Percentiles rank a stretch among this genome's conserved stretches.
These are phyloP conservation scores for Cercospora sp. DNA, from an alignment of 2,329 filamentous ascomycete species.

Conservation along the genomic window DNA sequence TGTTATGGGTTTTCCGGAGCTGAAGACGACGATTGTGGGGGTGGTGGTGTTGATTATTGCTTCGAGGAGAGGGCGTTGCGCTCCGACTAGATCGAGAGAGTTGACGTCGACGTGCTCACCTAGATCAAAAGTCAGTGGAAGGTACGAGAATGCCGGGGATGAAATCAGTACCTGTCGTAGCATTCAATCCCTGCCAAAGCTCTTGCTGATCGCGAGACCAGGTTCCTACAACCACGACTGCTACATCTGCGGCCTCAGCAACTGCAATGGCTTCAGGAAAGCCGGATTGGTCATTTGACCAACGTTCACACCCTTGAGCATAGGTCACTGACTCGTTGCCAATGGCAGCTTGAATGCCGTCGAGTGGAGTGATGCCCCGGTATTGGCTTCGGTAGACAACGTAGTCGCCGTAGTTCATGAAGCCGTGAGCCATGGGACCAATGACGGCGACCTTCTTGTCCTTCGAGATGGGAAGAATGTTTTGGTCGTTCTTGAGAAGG, in stretches of 20 bases:
- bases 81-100: constrained; percentile 66
- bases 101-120: constrained; percentile 69
- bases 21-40: constrained; percentile 67
- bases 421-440: constrained; percentile 71
- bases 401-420: constrained; percentile 74
- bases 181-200: constrained; percentile 69
- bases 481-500: constrained; percentile 68
- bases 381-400: constrained; percentile 65
- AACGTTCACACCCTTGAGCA: constrained; percentile 69
- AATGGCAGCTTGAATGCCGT: constrained; percentile 64
- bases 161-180: constrained; percentile 57
- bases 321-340: constrained; percentile 62
- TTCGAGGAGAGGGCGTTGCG: constrained; percentile 65
- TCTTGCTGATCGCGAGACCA: constrained; percentile 73
- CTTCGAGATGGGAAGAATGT: constrained; percentile 64
- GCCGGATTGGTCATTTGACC: constrained; percentile 68
- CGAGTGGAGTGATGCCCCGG: constrained; percentile 67
- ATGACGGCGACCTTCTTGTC: constrained; percentile 68
- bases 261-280: constrained; percentile 66
- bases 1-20: constrained; percentile 69
- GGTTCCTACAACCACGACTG: constrained; percentile 71
- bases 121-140: background rate
- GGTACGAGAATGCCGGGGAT: background rate
- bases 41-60: constrained; percentile 67
- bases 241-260: constrained; percentile 67